Evolutionary conservation across 176 grass and related monocot species (phyloP).

Genomic region (Urochloa ruziziensis): DNA sequence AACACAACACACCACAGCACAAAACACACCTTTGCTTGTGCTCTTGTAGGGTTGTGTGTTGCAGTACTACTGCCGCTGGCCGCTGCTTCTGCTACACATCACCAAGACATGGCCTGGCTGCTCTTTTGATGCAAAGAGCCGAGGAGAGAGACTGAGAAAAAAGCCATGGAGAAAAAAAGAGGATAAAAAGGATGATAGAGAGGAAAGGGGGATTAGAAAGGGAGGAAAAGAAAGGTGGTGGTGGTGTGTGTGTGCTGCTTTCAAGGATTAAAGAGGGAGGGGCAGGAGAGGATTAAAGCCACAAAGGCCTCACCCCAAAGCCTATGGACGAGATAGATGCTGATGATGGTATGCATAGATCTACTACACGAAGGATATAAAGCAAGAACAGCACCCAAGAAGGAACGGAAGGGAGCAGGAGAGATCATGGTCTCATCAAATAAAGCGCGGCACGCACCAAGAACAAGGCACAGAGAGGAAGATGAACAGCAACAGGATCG

Average conservation of each 20-base stretch:
- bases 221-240: conserved; percentile 62
- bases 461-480: conserved; percentile 24
- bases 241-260: conserved; percentile 62
- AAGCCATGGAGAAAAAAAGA: conserved; percentile 51
- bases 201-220: conserved; percentile 59
- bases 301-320: conserved; percentile 51
- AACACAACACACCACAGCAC: conserved; percentile 56
- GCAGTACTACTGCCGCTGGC: conserved; percentile 26
- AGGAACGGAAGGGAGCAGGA: conserved; percentile 16
- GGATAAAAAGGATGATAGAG: conserved; percentile 47
- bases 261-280: conserved; percentile 66
- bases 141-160: conserved; percentile 66
- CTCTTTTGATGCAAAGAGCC: conserved; percentile 64
- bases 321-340: conserved; percentile 49
- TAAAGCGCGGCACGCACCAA: conserved; percentile 24
- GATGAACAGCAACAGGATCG: conserved; percentile 42
- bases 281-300: conserved; percentile 66
- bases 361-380: conserved; percentile 59
- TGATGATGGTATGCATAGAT: conserved; percentile 60
- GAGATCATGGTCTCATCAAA: conserved; percentile 28
- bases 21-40: conserved; percentile 72
- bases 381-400: conserved; percentile 31
- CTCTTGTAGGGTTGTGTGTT: conserved; percentile 63
- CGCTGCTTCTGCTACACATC: conserved; percentile 43
- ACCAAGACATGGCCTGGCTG: conserved; percentile 57